Conservation (phyloP, 208 protist genomes). For the Trypanosoma scelopori region DNA sequence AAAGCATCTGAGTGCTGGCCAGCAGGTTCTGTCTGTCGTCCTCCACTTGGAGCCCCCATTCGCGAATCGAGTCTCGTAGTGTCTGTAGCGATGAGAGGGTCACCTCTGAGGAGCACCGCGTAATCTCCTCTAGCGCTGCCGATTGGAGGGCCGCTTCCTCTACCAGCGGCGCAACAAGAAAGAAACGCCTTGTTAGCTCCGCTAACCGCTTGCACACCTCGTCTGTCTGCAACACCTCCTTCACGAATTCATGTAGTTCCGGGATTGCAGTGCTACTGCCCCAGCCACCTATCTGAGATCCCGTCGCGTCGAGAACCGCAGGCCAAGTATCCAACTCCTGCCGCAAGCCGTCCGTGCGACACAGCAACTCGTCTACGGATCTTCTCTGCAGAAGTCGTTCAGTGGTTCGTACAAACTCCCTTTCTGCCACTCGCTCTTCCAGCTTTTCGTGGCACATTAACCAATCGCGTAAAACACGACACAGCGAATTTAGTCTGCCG, state of each 20-base stretch:
- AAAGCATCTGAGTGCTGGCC: slow-evolving; percentile 6
- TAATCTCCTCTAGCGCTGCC: slow-evolving; percentile 11
- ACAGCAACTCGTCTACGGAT: slow-evolving; percentile 17
- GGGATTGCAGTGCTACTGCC: background rate
- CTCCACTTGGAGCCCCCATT: background rate
- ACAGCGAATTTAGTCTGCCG: slow-evolving; percentile 15
- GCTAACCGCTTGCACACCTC: slow-evolving; percentile 13
- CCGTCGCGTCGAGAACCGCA: slow-evolving; percentile 1
- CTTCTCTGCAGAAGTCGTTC: background rate
- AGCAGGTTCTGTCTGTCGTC: slow-evolving; percentile 12
- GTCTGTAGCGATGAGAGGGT: slow-evolving; percentile 17
- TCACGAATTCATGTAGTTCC: slow-evolving; percentile 17
- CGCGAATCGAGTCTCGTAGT: slow-evolving; percentile 9
- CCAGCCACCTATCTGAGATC: slow-evolving; percentile 4
- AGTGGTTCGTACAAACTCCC: slow-evolving; percentile 1
- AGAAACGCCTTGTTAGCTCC: slow-evolving; percentile 23
- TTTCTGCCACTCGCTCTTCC: slow-evolving; percentile 2
- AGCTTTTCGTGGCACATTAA: slow-evolving; percentile 13
- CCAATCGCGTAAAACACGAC: slow-evolving; percentile 14
- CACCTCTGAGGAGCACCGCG: slow-evolving; percentile 16
- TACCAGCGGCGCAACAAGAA: slow-evolving; percentile 23
- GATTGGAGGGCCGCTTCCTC: slow-evolving; percentile 26
- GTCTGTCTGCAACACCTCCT: background rate
- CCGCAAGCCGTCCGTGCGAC: slow-evolving; percentile 15
- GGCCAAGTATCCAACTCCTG: slow-evolving; percentile 26